A percentile compares a stretch with the other conserved stretches of the same genome.
phyloP scores from a whole-genome alignment of 2,329 filamentous ascomycete genomes.

The Hypoxylon sp. region DNA sequence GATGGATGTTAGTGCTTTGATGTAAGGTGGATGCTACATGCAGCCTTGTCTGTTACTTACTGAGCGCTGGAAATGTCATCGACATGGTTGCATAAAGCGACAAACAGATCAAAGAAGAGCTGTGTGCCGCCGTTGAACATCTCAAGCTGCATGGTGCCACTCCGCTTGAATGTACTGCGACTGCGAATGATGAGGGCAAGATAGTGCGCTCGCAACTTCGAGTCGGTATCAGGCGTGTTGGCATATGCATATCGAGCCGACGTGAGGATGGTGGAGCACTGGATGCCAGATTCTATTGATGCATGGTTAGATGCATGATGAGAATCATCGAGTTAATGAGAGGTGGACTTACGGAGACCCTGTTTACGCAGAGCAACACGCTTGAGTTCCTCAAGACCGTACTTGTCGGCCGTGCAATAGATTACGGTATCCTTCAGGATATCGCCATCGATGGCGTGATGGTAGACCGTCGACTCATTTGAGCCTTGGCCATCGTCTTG shows the following conservation, averaged over 20 bases:
- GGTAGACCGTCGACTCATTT: slow-evolving; percentile 75
- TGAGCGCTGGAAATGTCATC: slow-evolving; percentile 71
- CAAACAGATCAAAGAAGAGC: slow-evolving; percentile 93
- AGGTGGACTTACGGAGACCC: slow-evolving; percentile 73
- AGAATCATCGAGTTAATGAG: background rate
- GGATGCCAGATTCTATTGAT: slow-evolving; percentile 75
- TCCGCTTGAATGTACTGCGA: slow-evolving; percentile 89
- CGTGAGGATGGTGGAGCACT: slow-evolving; percentile 84
- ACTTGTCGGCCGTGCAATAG: slow-evolving; percentile 89
- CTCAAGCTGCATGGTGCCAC: slow-evolving; percentile 94
- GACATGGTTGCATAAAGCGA: slow-evolving; percentile 91
- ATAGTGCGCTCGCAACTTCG: slow-evolving; percentile 91
- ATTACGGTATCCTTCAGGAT: slow-evolving; percentile 90
- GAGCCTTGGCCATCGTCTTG: slow-evolving; percentile 58
- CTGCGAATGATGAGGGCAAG: slow-evolving; percentile 91
- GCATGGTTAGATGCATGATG: slow-evolving; percentile 24
- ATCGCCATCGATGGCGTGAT: slow-evolving; percentile 71
- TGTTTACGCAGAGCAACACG: slow-evolving; percentile 88
- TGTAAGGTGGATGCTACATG: background rate
- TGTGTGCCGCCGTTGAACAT: slow-evolving; percentile 87
- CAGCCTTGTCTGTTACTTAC: slow-evolving; percentile 56
- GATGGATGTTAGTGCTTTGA: slow-evolving; percentile 39
- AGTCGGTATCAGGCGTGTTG: slow-evolving; percentile 89
- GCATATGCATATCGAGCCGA: slow-evolving; percentile 92
- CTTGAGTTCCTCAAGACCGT: slow-evolving; percentile 86